phyloP scores from a whole-genome alignment of 192 early-diverging fungal genomes.

The Mortierella antarctica region DNA sequence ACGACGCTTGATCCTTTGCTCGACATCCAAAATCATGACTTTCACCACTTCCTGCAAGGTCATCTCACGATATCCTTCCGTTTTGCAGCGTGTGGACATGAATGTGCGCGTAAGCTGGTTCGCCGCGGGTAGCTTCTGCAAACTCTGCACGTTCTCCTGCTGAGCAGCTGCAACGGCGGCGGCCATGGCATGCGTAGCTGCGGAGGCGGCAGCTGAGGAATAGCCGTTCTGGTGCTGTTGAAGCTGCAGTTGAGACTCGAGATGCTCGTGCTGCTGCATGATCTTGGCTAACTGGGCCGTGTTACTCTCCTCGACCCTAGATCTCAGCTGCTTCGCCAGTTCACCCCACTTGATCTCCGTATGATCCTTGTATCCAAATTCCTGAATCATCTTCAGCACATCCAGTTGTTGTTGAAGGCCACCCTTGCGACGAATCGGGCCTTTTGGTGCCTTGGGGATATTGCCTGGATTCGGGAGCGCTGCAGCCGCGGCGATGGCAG shows the following conservation, averaged over 20 bases:
- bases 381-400: conserved; percentile 2
- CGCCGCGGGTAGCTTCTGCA: neutral
- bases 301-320: conserved; percentile 6
- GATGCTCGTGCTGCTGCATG: neutral
- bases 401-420: conserved; percentile 8
- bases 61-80: conserved; percentile 14
- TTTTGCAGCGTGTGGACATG: neutral
- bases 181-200: conserved; percentile 8
- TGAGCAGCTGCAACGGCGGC: conserved; percentile 12
- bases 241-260: neutral
- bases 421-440: conserved; percentile 1
- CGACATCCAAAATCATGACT: neutral
- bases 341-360: conserved; percentile 18
- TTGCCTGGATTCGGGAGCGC: neutral
- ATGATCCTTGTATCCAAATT: neutral
- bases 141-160: conserved; percentile 5
- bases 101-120: neutral
- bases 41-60: conserved; percentile 2
- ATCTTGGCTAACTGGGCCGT: conserved; percentile 2
- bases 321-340: conserved; percentile 3
- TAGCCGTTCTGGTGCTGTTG: conserved; percentile 6
- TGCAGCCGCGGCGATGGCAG: conserved; percentile 9
- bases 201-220: neutral
- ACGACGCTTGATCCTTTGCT: conserved; percentile 3
- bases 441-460: neutral